Conservation (phyloP, 2,329 filamentous ascomycete genomes). For the Aspergillus latus region DNA sequence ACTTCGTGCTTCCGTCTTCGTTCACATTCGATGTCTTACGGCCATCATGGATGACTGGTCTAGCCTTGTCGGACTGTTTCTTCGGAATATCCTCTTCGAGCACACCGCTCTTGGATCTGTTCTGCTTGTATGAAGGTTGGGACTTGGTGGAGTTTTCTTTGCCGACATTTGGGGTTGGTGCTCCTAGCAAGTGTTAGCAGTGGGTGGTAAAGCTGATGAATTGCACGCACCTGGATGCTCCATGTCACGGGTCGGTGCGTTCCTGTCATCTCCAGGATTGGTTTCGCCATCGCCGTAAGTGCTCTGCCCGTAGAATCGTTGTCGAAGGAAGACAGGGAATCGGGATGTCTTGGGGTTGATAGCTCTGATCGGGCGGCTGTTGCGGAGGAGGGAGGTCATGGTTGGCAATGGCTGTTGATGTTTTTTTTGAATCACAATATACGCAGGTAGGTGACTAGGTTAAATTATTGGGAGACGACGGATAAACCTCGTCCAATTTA, state of each 20-base stretch:
- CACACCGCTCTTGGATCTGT: background rate
- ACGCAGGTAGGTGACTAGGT: background rate
- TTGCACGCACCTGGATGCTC: constrained; percentile 25
- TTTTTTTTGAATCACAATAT: background rate
- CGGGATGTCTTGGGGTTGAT: background rate
- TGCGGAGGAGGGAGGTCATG: constrained; percentile 2
- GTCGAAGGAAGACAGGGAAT: background rate
- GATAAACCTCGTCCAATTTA: background rate
- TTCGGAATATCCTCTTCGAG: constrained; percentile 14
- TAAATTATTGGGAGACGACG: background rate
- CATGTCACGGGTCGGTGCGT: constrained; percentile 21
- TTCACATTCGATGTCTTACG: constrained; percentile 33
- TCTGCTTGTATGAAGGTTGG: constrained; percentile 5
- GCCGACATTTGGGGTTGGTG: constrained; percentile 23
- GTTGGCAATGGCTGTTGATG: background rate
- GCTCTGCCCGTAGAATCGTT: constrained; percentile 22
- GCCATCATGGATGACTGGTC: constrained; percentile 27
- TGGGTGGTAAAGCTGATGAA: too few species aligned
- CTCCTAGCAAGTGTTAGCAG: constrained; percentile 16
- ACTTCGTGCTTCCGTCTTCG: constrained; percentile 24
- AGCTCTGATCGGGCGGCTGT: constrained; percentile 2
- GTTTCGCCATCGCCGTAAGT: constrained; percentile 22
- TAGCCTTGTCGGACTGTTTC: constrained; percentile 36
- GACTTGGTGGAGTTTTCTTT: constrained; percentile 5
- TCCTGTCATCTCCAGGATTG: constrained; percentile 9